phyloP scores from a whole-genome alignment of 352 stramenopile species.

The Pythium aphanidermatum region DNA sequence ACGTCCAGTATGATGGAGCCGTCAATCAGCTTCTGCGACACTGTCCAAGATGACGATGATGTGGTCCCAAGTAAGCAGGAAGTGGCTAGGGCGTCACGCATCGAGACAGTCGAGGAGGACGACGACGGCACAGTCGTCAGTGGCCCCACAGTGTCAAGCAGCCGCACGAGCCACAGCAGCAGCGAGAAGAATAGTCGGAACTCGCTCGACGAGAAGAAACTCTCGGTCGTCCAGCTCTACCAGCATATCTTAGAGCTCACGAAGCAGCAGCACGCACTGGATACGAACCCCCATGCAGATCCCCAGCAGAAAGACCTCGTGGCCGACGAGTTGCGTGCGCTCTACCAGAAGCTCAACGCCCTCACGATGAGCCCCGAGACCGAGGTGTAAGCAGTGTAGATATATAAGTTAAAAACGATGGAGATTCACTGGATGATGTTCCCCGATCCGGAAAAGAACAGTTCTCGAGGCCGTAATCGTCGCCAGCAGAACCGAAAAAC shows the following conservation, averaged over 20 bases:
- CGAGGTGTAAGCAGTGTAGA: conserved; percentile 9
- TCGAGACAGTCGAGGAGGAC: not conserved
- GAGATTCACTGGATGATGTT: no score
- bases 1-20: conserved; percentile 25
- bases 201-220: conserved; percentile 23
- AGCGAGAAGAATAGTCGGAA: not conserved
- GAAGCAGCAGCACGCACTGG: conserved; percentile 45
- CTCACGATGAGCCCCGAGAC: conserved; percentile 20
- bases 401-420: not conserved
- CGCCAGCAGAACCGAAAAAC: no score
- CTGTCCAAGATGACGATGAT: conserved; percentile 20
- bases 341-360: conserved; percentile 48
- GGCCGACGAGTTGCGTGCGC: conserved; percentile 30
- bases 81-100: not conserved
- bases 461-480: no score
- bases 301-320: conserved; percentile 32
- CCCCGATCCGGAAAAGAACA: no score
- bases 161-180: not conserved
- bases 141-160: not conserved
- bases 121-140: no score
- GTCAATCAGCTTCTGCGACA: conserved; percentile 21
- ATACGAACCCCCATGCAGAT: conserved; percentile 32
- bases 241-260: conserved; percentile 59
- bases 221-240: conserved; percentile 50
- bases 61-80: not conserved